Percentiles rank a stretch among this genome's conserved stretches.
These are phyloP conservation scores for Globisporangium abappressorium DNA, from an alignment of 352 stramenopile species.

Conservation along the genomic window DNA sequence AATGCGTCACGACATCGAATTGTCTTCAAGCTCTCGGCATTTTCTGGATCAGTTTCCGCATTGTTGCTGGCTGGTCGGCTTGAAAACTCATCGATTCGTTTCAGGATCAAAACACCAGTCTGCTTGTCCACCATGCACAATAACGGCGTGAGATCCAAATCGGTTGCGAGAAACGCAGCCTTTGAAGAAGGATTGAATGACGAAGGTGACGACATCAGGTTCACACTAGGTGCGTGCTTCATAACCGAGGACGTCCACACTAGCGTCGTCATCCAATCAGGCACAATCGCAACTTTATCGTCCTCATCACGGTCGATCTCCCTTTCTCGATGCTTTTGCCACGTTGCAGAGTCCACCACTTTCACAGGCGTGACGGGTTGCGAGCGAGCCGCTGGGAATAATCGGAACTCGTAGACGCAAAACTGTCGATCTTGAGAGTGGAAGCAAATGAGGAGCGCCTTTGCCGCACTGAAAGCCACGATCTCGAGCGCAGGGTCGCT, in stretches of 20 bases:
- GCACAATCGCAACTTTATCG: slow-evolving; percentile 32
- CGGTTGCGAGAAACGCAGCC: slow-evolving; percentile 38
- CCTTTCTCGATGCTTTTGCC: slow-evolving; percentile 30
- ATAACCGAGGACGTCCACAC: slow-evolving; percentile 33
- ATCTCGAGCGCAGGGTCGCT: slow-evolving; percentile 53
- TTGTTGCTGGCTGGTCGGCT: not conserved
- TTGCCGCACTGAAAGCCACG: slow-evolving; percentile 34
- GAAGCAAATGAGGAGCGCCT: slow-evolving; percentile 44
- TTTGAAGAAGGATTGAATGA: slow-evolving; percentile 12
- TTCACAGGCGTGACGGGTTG: slow-evolving; percentile 19
- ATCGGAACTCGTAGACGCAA: slow-evolving; percentile 42
- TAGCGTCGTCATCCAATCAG: slow-evolving; percentile 33
- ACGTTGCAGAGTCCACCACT: slow-evolving; percentile 40
- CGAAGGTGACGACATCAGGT: slow-evolving; percentile 3
- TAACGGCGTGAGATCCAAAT: slow-evolving; percentile 19
- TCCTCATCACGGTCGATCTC: slow-evolving; percentile 27
- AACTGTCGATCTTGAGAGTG: slow-evolving; percentile 48
- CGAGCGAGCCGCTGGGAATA: slow-evolving; percentile 4
- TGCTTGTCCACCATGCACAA: slow-evolving; percentile 49
- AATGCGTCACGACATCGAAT: slow-evolving; percentile 44
- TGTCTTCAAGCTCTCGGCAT: slow-evolving; percentile 5
- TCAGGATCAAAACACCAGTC: slow-evolving; percentile 31
- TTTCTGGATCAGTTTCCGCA: not conserved
- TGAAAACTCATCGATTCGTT: slow-evolving; percentile 17
- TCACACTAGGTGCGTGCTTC: slow-evolving; percentile 2